These are phyloP conservation scores for Apodospora peruviana DNA, from an alignment of 495 filamentous ascomycete genomes.

Conservation along the genomic window DNA sequence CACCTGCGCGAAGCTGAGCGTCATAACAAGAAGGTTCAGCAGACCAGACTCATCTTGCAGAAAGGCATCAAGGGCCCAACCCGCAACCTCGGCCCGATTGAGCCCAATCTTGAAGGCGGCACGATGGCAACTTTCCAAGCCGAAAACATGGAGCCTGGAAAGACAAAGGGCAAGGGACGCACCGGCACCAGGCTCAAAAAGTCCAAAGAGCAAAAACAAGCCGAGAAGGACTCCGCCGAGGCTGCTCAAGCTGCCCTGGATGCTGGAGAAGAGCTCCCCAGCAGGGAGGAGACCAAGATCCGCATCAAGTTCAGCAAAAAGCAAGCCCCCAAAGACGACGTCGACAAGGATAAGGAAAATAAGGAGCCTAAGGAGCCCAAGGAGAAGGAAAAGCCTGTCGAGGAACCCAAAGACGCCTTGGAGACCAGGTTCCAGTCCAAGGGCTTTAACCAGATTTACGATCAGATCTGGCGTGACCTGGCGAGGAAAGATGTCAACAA, in stretches of 20 bases:
- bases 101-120: conserved; percentile 80
- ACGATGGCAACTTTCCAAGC: conserved; percentile 81
- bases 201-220: conserved; percentile 94
- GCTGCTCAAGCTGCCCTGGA: conserved; percentile 82
- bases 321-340: conserved; percentile 25
- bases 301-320: conserved; percentile 48
- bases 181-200: conserved; percentile 70
- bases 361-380: conserved; percentile 51
- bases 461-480: conserved; percentile 96
- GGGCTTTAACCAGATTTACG: conserved; percentile 93
- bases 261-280: conserved; percentile 70
- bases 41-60: conserved; percentile 74
- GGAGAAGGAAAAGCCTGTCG: conserved; percentile 59
- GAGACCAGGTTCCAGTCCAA: conserved; percentile 72
- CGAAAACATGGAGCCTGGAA: conserved; percentile 54
- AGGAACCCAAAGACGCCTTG: conserved; percentile 42
- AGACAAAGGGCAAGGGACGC: conserved; percentile 60
- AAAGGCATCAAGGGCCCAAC: conserved; percentile 80
- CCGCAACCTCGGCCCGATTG: conserved; percentile 66
- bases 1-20: conserved; percentile 75
- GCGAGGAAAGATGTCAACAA: conserved; percentile 90
- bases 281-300: conserved; percentile 63
- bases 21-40: conserved; percentile 81
- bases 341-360: conserved; percentile 39
- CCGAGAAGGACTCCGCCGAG: conserved; percentile 88